phyloP scores from a whole-genome alignment of 768 basidiomycete genomes.

The Pisolithus orientalis region DNA sequence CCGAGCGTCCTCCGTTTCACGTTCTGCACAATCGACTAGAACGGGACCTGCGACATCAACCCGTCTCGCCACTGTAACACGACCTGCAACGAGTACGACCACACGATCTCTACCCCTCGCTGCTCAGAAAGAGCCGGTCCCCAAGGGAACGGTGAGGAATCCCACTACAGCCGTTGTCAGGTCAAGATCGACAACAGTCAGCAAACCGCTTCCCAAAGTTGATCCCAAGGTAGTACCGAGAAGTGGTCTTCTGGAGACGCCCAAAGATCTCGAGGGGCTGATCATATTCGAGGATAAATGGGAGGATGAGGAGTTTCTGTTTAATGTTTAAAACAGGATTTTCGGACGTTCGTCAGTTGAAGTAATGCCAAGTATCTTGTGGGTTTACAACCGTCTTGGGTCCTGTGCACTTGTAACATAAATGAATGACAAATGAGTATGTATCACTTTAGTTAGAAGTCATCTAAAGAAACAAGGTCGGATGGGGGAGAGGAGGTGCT shows the following conservation, averaged over 20 bases:
- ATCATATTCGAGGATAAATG: constrained; percentile 24
- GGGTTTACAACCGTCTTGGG: no score
- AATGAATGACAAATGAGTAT: no score
- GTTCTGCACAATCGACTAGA: constrained; percentile 14
- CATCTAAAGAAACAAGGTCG: no score
- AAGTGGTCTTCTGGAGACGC: constrained; percentile 23
- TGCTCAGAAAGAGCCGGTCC: constrained; percentile 6
- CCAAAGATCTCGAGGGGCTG: constrained; percentile 24
- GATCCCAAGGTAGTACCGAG: constrained; percentile 13
- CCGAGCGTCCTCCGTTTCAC: constrained; percentile 10
- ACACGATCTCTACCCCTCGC: constrained; percentile 3
- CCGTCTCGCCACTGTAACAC: constrained; percentile 6
- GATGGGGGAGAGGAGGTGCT: no score
- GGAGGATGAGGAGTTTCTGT: constrained; percentile 25
- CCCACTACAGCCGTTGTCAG: constrained; percentile 1
- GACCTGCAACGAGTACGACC: constrained; percentile 6
- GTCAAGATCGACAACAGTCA: constrained; percentile 21
- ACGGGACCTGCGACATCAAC: constrained; percentile 1
- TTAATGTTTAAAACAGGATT: constrained; percentile 15
- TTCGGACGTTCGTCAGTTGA: background rate
- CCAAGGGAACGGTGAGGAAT: background rate
- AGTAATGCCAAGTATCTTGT: no score
- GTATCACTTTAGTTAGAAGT: no score
- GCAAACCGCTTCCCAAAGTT: constrained; percentile 16
- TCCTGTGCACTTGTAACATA: no score